A percentile compares a stretch with the other conserved stretches of the same genome.
phyloP scores from a whole-genome alignment of 768 basidiomycete genomes.

The Boletus reticuloceps region DNA sequence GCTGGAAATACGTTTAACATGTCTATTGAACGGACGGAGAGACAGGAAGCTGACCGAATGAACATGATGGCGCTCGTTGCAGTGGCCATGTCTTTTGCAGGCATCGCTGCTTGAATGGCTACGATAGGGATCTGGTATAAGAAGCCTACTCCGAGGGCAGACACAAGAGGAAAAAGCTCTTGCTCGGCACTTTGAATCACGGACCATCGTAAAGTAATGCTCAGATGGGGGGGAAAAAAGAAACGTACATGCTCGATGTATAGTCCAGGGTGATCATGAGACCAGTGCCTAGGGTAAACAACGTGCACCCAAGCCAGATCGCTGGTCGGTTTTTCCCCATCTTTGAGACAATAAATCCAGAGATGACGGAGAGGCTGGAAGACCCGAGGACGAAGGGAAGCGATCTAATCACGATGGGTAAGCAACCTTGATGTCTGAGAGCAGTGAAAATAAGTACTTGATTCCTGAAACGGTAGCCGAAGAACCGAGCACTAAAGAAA shows the following conservation, averaged over 20 bases:
- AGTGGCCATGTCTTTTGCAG: slow-evolving; percentile 82
- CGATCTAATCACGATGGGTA: slow-evolving; percentile 55
- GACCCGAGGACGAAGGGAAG: slow-evolving; percentile 50
- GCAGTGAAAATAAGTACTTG: slow-evolving; percentile 49
- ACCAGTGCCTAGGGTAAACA: slow-evolving; percentile 63
- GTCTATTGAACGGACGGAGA: too few relatives aligned
- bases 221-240: too few relatives aligned
- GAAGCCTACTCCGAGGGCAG: slow-evolving; percentile 60
- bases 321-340: slow-evolving; percentile 55
- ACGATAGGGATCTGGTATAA: slow-evolving; percentile 63
- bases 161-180: slow-evolving; percentile 60
- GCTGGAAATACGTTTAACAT: slow-evolving; percentile 29
- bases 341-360: slow-evolving; percentile 41
- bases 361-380: slow-evolving; percentile 15
- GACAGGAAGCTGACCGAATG: slow-evolving; percentile 43
- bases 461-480: slow-evolving; percentile 73
- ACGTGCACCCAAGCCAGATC: slow-evolving; percentile 62
- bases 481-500: slow-evolving; percentile 51
- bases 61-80: slow-evolving; percentile 70
- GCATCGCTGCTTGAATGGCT: slow-evolving; percentile 82
- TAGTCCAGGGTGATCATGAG: slow-evolving; percentile 69
- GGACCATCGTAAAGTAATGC: too few relatives aligned
- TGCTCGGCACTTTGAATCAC: slow-evolving; percentile 47
- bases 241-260: slow-evolving; percentile 45
- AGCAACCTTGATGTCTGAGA: slow-evolving; percentile 53